Percentiles rank a stretch among this genome's conserved stretches.
Conservation (phyloP, 495 filamentous ascomycete genomes). For the Letharia columbiana region DNA sequence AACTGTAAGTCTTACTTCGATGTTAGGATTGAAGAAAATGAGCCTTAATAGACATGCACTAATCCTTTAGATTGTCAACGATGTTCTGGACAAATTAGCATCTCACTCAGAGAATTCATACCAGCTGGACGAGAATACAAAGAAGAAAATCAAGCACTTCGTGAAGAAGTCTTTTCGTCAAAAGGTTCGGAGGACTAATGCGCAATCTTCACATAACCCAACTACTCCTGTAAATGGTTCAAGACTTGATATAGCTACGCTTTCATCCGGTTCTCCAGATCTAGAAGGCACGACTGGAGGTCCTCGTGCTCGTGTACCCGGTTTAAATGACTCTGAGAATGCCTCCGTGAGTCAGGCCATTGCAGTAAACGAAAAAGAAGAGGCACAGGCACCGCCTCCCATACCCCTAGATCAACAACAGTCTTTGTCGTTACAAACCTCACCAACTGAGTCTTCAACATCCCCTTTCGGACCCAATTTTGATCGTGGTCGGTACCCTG, state of each 20-base stretch:
- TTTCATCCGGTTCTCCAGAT: background rate
- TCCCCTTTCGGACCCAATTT: constrained; percentile 12
- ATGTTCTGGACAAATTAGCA: background rate
- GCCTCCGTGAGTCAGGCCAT: background rate
- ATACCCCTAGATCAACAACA: background rate
- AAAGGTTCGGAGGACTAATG: background rate
- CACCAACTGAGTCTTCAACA: background rate
- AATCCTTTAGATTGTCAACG: background rate
- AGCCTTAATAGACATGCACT: background rate
- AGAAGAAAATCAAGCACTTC: constrained; percentile 11
- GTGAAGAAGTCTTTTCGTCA: constrained; percentile 5
- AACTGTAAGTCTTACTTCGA: constrained; percentile 1
- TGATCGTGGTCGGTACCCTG: constrained; percentile 22
- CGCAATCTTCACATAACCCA: background rate
- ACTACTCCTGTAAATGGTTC: background rate
- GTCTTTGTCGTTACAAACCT: background rate
- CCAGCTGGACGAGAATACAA: background rate
- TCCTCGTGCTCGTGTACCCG: background rate
- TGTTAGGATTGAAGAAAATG: background rate
- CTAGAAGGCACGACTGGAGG: background rate
- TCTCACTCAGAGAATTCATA: background rate
- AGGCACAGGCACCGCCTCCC: background rate
- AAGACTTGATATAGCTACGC: background rate
- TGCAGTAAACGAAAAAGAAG: background rate
- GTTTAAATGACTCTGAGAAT: background rate